Conservation (phyloP, 1,284 basidiomycete species). For the Pseudozyma thailandica region DNA sequence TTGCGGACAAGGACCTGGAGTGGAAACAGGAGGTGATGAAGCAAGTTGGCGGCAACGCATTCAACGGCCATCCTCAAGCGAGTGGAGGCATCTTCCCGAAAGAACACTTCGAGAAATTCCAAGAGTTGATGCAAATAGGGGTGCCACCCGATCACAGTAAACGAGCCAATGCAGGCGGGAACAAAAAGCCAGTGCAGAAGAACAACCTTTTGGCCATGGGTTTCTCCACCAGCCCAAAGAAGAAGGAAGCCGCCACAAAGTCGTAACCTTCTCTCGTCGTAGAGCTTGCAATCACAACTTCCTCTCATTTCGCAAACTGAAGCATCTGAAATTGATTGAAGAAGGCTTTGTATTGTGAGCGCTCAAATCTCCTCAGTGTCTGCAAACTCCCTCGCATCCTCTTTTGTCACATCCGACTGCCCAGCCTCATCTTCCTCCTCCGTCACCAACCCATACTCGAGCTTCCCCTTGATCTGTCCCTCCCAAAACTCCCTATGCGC, state of each 20-base stretch:
- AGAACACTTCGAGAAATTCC: constrained; percentile 41
- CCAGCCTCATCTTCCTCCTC: constrained; percentile 44
- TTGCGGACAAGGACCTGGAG: constrained; percentile 40
- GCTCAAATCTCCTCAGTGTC: constrained; percentile 34
- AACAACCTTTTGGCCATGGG: constrained; percentile 43
- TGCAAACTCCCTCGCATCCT: constrained; percentile 42
- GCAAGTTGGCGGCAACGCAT: constrained; percentile 32
- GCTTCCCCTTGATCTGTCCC: constrained; percentile 15
- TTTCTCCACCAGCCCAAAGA: constrained; percentile 36
- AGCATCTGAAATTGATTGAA: neutral
- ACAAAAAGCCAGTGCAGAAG: constrained; percentile 31
- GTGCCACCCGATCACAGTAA: constrained; percentile 25
- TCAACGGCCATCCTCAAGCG: constrained; percentile 55
- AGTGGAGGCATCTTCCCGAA: constrained; percentile 56
- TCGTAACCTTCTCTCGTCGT: neutral
- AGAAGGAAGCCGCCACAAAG: constrained; percentile 5
- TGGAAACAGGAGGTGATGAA: constrained; percentile 22
- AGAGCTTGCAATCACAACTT: neutral
- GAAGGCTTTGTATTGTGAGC: no score
- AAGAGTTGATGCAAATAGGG: constrained; percentile 57
- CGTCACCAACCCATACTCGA: constrained; percentile 37
- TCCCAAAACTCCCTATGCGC: constrained; percentile 41
- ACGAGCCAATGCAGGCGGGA: neutral
- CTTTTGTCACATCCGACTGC: constrained; percentile 31
- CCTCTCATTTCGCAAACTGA: neutral